Conservation (phyloP, 1,139 yeast genomes). For the Geotrichum histeridarum region DNA sequence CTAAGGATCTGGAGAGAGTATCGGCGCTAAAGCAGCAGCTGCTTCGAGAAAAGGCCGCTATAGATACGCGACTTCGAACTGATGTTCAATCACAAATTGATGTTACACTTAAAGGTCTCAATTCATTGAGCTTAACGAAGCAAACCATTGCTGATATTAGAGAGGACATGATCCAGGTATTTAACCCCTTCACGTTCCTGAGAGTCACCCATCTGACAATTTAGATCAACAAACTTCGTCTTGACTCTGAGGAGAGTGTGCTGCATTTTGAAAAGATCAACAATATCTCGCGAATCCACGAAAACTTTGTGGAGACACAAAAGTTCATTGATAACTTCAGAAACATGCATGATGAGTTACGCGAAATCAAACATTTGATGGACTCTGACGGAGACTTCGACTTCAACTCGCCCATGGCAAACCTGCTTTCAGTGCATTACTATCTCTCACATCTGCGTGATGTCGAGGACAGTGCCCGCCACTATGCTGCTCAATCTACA, state of each 20-base stretch:
- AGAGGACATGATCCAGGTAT: constrained; percentile 29
- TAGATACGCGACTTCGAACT: constrained; percentile 65
- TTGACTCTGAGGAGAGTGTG: constrained; percentile 35
- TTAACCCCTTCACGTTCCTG: background rate
- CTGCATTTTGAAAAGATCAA: constrained; percentile 56
- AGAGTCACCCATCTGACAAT: background rate
- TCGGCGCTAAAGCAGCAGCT: constrained; percentile 54
- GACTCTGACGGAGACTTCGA: constrained; percentile 47
- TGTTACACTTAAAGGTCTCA: constrained; percentile 41
- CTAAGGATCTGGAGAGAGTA: constrained; percentile 53
- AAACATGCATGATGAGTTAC: constrained; percentile 50
- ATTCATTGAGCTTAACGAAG: constrained; percentile 33
- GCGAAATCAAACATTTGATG: constrained; percentile 49
- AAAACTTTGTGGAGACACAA: constrained; percentile 66
- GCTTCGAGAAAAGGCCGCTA: constrained; percentile 59
- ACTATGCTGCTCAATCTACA: constrained; percentile 49
- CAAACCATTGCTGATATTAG: constrained; percentile 30
- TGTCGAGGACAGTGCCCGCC: constrained; percentile 66
- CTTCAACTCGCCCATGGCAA: constrained; percentile 54
- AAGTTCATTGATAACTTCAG: constrained; percentile 60
- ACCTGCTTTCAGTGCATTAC: constrained; percentile 63
- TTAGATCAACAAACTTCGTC: constrained; percentile 28
- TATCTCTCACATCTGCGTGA: constrained; percentile 67
- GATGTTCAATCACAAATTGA: constrained; percentile 60
- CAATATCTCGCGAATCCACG: constrained; percentile 59